phyloP scores from a whole-genome alignment of 371 early-diverging fungal genomes.

The Lichtheimia ramosa region DNA sequence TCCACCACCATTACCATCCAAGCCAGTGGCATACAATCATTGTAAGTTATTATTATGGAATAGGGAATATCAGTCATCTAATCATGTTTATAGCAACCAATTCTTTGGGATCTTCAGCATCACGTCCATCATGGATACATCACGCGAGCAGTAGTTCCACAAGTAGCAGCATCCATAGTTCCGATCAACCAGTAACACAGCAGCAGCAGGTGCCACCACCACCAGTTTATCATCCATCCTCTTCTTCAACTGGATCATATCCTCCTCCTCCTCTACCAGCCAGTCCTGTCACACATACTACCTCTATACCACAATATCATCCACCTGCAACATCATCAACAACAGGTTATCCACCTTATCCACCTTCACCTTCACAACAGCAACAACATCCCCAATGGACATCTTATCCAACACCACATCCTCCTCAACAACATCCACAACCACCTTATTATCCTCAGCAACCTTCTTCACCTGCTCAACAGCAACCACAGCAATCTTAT shows the following conservation, averaged over 20 bases:
- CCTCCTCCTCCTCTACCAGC: background rate
- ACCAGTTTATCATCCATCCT: background rate
- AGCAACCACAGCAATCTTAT: background rate
- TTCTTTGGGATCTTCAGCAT: background rate
- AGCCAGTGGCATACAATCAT: conserved; percentile 17
- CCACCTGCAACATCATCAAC: background rate
- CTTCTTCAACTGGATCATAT: background rate
- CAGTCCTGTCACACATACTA: background rate
- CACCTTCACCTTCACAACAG: background rate
- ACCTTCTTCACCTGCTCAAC: background rate
- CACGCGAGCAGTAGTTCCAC: background rate
- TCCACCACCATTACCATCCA: conserved; percentile 15
- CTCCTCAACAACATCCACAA: background rate
- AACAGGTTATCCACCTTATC: conserved; percentile 1
- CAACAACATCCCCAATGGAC: background rate
- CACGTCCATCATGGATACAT: background rate
- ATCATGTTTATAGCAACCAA: background rate
- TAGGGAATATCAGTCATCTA: background rate
- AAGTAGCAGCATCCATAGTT: background rate
- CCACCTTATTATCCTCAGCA: background rate
- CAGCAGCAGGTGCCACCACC: background rate
- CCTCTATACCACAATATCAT: background rate
- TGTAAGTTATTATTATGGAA: conserved; percentile 2
- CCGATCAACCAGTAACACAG: background rate
- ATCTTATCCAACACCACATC: background rate